Evolutionary conservation across 2,329 filamentous ascomycete species (phyloP).

Genomic region (Aspergillus glaucus): DNA sequence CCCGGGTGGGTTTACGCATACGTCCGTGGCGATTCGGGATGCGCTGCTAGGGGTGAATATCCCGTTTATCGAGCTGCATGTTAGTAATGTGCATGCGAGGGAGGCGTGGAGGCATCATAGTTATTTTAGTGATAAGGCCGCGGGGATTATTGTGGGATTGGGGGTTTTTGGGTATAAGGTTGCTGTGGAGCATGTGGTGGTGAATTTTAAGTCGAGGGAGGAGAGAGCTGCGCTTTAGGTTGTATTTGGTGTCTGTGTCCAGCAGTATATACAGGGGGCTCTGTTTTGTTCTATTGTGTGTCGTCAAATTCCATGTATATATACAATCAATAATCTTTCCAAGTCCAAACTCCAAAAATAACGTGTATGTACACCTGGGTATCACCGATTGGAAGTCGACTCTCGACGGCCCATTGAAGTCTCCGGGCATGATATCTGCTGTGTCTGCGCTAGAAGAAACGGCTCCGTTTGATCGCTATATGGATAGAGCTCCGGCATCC

Average conservation of each 20-base stretch:
- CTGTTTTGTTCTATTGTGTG: neutral
- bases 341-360: neutral
- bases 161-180: conserved; percentile 57
- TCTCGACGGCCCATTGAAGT: conserved; percentile 8
- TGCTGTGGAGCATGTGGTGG: conserved; percentile 49
- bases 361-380: neutral
- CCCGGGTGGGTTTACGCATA: conserved; percentile 69
- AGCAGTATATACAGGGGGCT: neutral
- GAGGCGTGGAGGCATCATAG: conserved; percentile 64
- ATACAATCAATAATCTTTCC: neutral
- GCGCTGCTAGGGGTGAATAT: conserved; percentile 62
- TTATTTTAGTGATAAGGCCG: conserved; percentile 69
- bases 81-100: conserved; percentile 66
- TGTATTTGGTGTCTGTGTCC: neutral
- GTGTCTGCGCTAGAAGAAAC: conserved; percentile 26
- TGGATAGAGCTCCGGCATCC: conserved; percentile 31
- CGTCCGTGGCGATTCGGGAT: conserved; percentile 68
- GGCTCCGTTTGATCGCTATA: conserved; percentile 30
- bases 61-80: conserved; percentile 72
- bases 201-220: conserved; percentile 31
- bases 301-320: neutral
- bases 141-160: conserved; percentile 65
- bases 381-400: conserved; percentile 12
- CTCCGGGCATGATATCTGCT: conserved; percentile 18
- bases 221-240: conserved; percentile 15